These are phyloP conservation scores for Neurospora sp. DNA, from an alignment of 495 filamentous ascomycete genomes.

Conservation along the genomic window DNA sequence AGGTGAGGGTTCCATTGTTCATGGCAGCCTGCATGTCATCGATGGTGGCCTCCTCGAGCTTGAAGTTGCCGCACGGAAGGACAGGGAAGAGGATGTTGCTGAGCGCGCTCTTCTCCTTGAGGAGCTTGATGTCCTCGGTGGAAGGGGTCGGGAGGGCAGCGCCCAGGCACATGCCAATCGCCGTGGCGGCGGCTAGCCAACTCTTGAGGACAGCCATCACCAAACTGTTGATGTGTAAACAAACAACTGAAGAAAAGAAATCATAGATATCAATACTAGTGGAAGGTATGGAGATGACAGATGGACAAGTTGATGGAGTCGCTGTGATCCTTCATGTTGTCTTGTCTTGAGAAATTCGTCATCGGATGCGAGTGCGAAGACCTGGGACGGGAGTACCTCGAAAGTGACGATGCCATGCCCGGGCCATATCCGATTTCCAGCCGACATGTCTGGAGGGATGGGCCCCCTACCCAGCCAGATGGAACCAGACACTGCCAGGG, in stretches of 20 bases:
- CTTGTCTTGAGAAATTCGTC: not conserved
- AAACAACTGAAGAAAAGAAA: not conserved
- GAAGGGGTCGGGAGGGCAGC: not conserved
- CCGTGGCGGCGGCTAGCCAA: not conserved
- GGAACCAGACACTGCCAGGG: not conserved
- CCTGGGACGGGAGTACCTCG: not conserved
- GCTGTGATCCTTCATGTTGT: not conserved
- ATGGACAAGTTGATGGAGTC: not conserved
- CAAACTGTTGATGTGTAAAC: not conserved
- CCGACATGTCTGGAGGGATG: no score
- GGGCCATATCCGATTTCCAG: no score
- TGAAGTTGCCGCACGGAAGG: slow-evolving; percentile 49
- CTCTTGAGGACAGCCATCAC: not conserved
- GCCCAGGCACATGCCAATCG: not conserved
- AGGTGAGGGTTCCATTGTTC: slow-evolving; percentile 27
- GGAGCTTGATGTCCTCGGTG: not conserved
- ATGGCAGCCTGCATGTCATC: slow-evolving; percentile 34
- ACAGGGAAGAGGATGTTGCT: slow-evolving; percentile 34
- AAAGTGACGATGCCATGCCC: not conserved
- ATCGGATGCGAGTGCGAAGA: not conserved
- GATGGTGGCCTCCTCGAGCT: slow-evolving; percentile 49
- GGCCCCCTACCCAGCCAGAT: no score
- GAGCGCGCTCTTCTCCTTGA: not conserved
- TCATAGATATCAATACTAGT: not conserved
- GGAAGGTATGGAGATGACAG: not conserved